These are phyloP conservation scores for Scleroderma citrinum DNA, from an alignment of 768 basidiomycete genomes.

Conservation along the genomic window DNA sequence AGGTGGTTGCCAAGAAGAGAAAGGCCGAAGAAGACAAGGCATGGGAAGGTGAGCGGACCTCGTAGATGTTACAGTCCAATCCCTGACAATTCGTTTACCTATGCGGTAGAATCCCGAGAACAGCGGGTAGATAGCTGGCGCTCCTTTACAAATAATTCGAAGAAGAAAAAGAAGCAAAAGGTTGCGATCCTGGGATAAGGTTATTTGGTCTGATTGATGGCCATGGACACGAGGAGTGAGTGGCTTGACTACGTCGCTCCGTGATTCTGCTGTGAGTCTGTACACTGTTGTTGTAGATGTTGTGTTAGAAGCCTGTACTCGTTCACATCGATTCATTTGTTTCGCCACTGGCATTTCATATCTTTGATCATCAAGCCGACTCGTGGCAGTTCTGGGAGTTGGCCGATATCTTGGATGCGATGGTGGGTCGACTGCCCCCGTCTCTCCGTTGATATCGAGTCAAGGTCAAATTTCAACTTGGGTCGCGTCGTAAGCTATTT, in stretches of 20 bases:
- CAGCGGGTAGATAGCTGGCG: slow-evolving; percentile 85
- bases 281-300: neutral
- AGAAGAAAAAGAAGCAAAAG: slow-evolving; percentile 85
- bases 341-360: no score
- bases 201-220: no score
- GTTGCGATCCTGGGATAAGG: slow-evolving; percentile 57
- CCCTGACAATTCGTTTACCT: neutral
- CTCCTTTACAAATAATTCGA: slow-evolving; percentile 53
- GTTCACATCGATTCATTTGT: neutral
- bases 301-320: neutral
- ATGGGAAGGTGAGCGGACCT: slow-evolving; percentile 70
- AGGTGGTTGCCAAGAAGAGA: slow-evolving; percentile 67
- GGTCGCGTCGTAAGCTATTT: no score
- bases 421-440: no score
- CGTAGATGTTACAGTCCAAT: neutral
- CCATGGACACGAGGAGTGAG: neutral
- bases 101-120: slow-evolving; percentile 66
- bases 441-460: no score
- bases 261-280: neutral
- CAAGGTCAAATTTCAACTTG: no score
- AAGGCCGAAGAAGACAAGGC: slow-evolving; percentile 83
- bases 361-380: no score
- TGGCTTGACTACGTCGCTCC: neutral
- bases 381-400: no score
- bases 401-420: no score